Base-by-base conservation (phyloP, 108 stramenopile genomes). In the Conticribra guillardii region DNA sequence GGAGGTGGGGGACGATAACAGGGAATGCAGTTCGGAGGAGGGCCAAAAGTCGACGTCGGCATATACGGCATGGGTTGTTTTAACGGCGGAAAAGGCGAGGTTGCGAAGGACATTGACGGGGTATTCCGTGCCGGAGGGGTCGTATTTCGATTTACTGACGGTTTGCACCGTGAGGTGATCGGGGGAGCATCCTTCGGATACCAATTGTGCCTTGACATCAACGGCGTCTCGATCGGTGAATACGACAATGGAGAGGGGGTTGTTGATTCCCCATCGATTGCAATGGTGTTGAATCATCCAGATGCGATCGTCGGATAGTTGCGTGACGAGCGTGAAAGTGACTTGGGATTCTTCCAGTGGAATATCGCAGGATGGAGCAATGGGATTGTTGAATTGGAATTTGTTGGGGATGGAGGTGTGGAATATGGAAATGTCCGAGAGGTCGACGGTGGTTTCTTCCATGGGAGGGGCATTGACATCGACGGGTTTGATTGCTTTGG, bases 21-120 rank as follows among this genome's bases (percentile, higher is more conserved):
- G 84, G 0, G 87, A 78, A 50, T 89, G 80, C 9, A 96, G 74
- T 57, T 84, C 73, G 22, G 74, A 54, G 29, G 85, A 78, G 0
- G 86, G 80, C 95, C 95, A 96, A 73, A 96, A 93, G 70, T 97
- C 96, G 31, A 97, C 85, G 76, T 97, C 96, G 16, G 87, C 79
- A 60, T 93, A 93, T 2, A 96, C 65, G 56, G 94, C 79, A 74
- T 91, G 89, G 2, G 89, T 67, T 0, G 91, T 92, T 45, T 45
- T 57, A 15, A 95, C 93, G 15, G 31, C 50, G 4, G 64, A 54
- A 24, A 96, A 68, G 28, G 95, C 96, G 60, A 89, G 62, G 64
- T 95, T 97, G 4, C 96, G 87, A 52, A 97, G 65, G 0, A 82
- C 41, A 74, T 97, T 97, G 76, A 96, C 94, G 16, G 96, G 96